Evolutionary conservation across 345 rosid genomes (phyloP).

Genomic region (Boechera divaricarpa): DNA sequence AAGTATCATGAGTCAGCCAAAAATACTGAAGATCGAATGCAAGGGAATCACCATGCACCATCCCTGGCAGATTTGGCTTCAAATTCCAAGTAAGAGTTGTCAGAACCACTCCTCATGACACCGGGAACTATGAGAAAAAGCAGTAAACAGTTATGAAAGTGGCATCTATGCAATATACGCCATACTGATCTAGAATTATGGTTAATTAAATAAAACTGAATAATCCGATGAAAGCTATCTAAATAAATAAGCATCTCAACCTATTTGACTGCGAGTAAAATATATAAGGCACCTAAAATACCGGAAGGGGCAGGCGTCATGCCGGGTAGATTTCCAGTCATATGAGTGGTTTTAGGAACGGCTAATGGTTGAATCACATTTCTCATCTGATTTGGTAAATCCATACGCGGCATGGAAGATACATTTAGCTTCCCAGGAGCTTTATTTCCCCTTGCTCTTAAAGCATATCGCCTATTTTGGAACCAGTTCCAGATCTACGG

Average conservation of each 20-base stretch:
- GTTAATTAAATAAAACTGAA: neutral
- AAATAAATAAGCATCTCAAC: constrained; percentile 14
- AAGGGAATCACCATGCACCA: constrained; percentile 87
- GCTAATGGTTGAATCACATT: constrained; percentile 65
- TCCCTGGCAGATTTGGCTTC: constrained; percentile 98
- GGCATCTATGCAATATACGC: constrained; percentile 2
- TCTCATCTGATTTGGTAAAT: constrained; percentile 60
- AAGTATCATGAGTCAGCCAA: constrained; percentile 18
- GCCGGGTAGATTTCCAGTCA: constrained; percentile 56
- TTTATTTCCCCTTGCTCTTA: constrained; percentile 83
- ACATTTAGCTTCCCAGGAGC: constrained; percentile 81
- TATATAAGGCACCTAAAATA: constrained; percentile 40
- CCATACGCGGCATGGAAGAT: constrained; percentile 71
- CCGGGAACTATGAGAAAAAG: constrained; percentile 49
- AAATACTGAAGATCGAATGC: constrained; percentile 20
- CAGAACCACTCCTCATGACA: constrained; percentile 65
- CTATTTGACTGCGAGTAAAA: constrained; percentile 1
- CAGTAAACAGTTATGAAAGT: constrained; percentile 15
- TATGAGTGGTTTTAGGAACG: constrained; percentile 56
- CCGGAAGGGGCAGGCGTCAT: constrained; percentile 63
- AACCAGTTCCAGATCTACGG: constrained; percentile 98
- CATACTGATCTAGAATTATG: constrained; percentile 23
- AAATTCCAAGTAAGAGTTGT: constrained; percentile 74
- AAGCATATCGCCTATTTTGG: constrained; percentile 95
- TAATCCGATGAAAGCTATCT: neutral